Evolutionary conservation across 2,329 filamentous ascomycete species (phyloP).

Genomic region (Neonectria punicea): DNA sequence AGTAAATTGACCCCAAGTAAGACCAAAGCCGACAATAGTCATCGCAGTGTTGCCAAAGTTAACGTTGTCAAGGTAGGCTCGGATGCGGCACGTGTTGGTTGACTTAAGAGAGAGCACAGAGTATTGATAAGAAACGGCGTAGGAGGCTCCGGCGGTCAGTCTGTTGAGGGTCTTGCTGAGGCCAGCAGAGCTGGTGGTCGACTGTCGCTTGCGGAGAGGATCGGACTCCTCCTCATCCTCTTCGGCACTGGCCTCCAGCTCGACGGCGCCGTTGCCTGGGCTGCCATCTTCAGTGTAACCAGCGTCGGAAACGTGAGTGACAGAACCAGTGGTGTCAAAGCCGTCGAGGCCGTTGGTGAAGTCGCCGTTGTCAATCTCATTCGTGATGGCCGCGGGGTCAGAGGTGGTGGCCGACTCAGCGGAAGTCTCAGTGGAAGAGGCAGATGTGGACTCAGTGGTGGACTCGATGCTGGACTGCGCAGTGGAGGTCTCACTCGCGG

Average conservation of each 20-base stretch:
- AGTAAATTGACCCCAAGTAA: background rate
- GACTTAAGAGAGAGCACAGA: constrained; percentile 1
- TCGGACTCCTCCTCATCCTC: background rate
- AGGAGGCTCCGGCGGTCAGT: background rate
- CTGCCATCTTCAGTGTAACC: background rate
- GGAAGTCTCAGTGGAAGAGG: no score
- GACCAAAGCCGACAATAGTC: background rate
- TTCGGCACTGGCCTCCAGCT: constrained; percentile 3
- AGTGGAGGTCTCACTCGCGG: no score
- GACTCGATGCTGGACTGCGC: no score
- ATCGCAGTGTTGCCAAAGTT: constrained; percentile 8
- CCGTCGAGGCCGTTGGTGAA: no score
- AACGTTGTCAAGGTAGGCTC: constrained; percentile 1
- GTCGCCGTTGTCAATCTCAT: no score
- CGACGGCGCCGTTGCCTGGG: background rate
- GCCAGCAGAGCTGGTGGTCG: background rate
- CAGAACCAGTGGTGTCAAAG: no score
- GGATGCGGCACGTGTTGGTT: constrained; percentile 5
- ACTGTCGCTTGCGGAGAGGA: background rate
- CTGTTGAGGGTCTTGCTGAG: background rate
- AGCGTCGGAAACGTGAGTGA: no score
- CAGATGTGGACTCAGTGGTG: no score
- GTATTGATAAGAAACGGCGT: constrained; percentile 9
- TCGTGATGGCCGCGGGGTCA: no score
- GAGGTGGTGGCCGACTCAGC: no score